Evolutionary conservation across 225 moss, liverwort and hornwort genomes (phyloP).

Genomic region (Thuidium tamariscinum): DNA sequence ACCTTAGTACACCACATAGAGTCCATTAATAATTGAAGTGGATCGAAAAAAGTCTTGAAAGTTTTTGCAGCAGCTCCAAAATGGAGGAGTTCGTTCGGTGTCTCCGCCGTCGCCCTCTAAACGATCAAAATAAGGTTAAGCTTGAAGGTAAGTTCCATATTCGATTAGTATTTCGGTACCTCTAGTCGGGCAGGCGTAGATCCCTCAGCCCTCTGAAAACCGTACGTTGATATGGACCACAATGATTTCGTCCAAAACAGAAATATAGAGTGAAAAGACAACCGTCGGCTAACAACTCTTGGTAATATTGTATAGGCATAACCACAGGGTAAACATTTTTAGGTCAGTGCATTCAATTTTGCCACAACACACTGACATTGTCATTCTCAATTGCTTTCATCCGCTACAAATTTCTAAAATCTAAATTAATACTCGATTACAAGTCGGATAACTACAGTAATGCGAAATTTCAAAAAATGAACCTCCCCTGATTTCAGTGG

Average conservation of each 20-base stretch:
- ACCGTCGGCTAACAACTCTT: not conserved
- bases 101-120: not conserved
- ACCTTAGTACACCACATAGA: not conserved
- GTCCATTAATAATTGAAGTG: not conserved
- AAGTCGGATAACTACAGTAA: not conserved
- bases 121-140: not conserved
- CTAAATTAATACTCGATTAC: not conserved
- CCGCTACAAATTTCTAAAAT: not conserved
- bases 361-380: not conserved
- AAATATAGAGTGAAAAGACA: not conserved
- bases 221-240: not conserved
- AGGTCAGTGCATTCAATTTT: not conserved
- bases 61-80: not conserved
- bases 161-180: not conserved
- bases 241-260: not conserved
- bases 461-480: not conserved
- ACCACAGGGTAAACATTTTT: not conserved
- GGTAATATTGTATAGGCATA: not conserved
- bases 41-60: not conserved
- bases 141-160: not conserved
- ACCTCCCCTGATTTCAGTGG: not conserved
- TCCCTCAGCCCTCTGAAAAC: not conserved
- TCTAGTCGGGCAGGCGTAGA: not conserved
- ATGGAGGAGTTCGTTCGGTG: not conserved
- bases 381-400: not conserved